Evolutionary conservation across 768 basidiomycete genomes (phyloP), one percentile per base, ranked within the genome.

Genomic region (Tulasnella sp.): DNA sequence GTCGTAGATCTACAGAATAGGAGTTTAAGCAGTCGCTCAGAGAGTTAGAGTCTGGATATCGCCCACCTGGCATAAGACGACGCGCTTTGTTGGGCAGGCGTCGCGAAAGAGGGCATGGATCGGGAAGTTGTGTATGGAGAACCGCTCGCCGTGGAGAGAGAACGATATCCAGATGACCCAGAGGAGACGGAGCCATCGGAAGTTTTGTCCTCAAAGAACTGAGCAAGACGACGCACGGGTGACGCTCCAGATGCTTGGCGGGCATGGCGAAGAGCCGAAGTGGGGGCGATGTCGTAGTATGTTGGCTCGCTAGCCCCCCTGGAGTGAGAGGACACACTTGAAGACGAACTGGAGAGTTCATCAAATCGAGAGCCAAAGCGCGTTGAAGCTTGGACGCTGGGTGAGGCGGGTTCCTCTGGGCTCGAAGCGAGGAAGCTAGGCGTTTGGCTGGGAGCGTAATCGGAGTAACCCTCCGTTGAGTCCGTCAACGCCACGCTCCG

Each of bases 401-500:
- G 34, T 62, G 42, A n/a, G 44, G 2, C 41, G 34, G 63, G 32
- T 17, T 65, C 63, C 3, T 52, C 52, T 32, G 71, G 62, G 39
- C 71, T 63, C 7, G 71, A 40, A 4, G 52, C 62, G 37, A 72
- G 44, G 62, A 72, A 72, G 62, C 71, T 72, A 12, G 63, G 59
- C 29, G 71, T 22, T 7, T 62, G 59, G 32, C 59, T 62, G 39
- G 70, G 70, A 14, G 35, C 37, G 37, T 35, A 71, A 36, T 71
- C 59, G 22, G 68, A 69, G 44, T 42, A 69, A 22, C 47, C 26
- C 36, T 36, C 70, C 34, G 70, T 64, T 32, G 69, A 70, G 41
- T 47, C 62, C 32, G 59, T 64, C 17, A 64, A 35, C 2, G 11
- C 68, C 32, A 47, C 34, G 47, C 69, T 71, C 16, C 36, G 80